Evolutionary conservation across 2,329 filamentous ascomycete genomes (phyloP), one percentile per base, ranked within the genome.

Genomic region (Trichoderma sp.): DNA sequence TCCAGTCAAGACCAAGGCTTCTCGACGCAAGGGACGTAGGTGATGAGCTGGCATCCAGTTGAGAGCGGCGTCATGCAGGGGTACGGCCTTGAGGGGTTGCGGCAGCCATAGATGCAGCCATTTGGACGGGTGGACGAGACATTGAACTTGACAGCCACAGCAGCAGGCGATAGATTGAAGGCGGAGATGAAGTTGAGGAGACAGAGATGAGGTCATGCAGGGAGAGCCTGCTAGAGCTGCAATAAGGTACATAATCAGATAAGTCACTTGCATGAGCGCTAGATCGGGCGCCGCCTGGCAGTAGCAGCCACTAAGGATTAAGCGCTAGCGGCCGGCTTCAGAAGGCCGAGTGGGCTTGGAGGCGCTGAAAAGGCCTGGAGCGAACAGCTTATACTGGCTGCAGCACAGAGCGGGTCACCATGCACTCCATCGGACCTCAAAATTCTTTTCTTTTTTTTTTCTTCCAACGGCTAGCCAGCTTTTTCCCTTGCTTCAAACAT

Each of bases 371-470:
- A 20, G 65, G 53, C 65, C 65, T 68, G 65, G 53, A 68, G 55
- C 65, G 43, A 6, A 4, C 64, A 36, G 50, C 64, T n/a, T n/a
- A 39, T 15, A n/a, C 17, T 34, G 28, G 28, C 17, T 32, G n/a
- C 57, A 59, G 17, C 17, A 4, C 39, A 50, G 55, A 61, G 66
- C 67, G 67, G 67, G 67, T 69, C 67, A 12, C 28, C 15, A n/a
- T 50, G 57, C 39, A 32, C 32, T 36, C 39, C 67, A 69, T 20
- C 55, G 30, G 53, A 62, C 67, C 57, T 39, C 67, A 53, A 69
- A 69, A 57, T 70, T 64, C 59, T 43, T 67, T 67, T 67, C 26
- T 28, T 53, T 64, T 34, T 57, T 32, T 47, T n/a, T 63, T 39
- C n/a, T 30, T 64, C 43, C 50, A 55, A 57, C 39, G 32, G 34